Conservation (phyloP, 495 filamentous ascomycete species). For the Monascus purpureus region DNA sequence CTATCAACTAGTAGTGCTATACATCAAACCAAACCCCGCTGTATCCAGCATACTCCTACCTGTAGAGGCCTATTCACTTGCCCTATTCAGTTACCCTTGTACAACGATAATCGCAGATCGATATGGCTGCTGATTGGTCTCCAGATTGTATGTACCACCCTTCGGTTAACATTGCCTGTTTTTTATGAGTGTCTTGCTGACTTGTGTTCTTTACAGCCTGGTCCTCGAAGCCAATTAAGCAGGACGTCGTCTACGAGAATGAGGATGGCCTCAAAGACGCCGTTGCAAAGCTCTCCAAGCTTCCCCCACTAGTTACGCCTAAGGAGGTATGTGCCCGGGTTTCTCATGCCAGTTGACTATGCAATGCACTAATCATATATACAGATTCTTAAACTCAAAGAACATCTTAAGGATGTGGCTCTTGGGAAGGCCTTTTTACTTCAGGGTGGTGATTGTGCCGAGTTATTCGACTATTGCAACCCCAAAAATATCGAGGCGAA, state of each 20-base stretch:
- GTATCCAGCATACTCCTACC: too few species aligned
- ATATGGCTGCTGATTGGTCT: not conserved
- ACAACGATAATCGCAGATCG: too few species aligned
- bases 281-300: slow-evolving; percentile 52
- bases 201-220: slow-evolving; percentile 42
- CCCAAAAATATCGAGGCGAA: slow-evolving; percentile 82
- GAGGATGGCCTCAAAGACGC: slow-evolving; percentile 45
- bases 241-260: slow-evolving; percentile 73
- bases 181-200: not conserved
- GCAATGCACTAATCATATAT: too few species aligned
- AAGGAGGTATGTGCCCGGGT: slow-evolving; percentile 47
- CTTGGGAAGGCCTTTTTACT: slow-evolving; percentile 87
- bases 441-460: slow-evolving; percentile 91
- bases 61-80: too few species aligned
- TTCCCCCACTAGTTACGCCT: slow-evolving; percentile 85
- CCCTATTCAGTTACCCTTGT: too few species aligned
- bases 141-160: not conserved
- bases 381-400: slow-evolving; percentile 63
- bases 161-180: not conserved
- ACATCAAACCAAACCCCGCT: too few species aligned
- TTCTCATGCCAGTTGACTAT: too few species aligned
- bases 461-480: slow-evolving; percentile 94
- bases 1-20: too few species aligned
- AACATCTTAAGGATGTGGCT: slow-evolving; percentile 68
- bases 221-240: slow-evolving; percentile 82